Conservation (phyloP, 2,329 filamentous ascomycete genomes). For the Clonostachys sp. region DNA sequence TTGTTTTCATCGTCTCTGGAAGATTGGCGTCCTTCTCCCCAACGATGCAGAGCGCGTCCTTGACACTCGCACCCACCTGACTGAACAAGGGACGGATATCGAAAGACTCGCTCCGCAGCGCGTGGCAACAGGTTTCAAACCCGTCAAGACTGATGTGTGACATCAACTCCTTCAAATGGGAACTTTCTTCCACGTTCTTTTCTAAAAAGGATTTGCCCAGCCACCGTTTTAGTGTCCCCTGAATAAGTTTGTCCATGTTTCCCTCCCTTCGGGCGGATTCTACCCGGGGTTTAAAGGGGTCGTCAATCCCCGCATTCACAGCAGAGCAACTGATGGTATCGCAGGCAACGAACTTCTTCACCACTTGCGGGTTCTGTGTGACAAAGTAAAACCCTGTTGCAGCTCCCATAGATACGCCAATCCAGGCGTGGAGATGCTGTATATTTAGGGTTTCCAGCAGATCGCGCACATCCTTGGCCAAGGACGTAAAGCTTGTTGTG, state of each 20-base stretch:
- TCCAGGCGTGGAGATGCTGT: conserved; percentile 27
- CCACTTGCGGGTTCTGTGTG: conserved; percentile 26
- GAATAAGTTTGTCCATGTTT: conserved; percentile 19
- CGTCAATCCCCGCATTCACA: conserved; percentile 22
- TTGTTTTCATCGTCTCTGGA: conserved; percentile 27
- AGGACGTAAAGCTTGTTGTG: conserved; percentile 27
- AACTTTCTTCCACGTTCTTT: conserved; percentile 23
- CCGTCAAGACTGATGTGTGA: conserved; percentile 28
- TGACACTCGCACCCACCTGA: conserved; percentile 23
- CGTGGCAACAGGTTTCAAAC: conserved; percentile 33
- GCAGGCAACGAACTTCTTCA: conserved; percentile 30
- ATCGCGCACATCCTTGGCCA: conserved; percentile 27
- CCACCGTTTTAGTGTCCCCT: conserved; percentile 31
- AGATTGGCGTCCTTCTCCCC: conserved; percentile 36
- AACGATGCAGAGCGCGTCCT: conserved; percentile 28
- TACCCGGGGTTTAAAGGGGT: conserved; percentile 28
- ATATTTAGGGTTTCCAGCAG: conserved; percentile 25
- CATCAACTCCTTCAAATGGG: conserved; percentile 27
- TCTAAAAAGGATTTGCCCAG: conserved; percentile 29
- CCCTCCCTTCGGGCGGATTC: conserved; percentile 23
- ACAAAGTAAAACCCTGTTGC: conserved; percentile 31
- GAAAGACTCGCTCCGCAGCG: conserved; percentile 27
- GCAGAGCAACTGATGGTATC: conserved; percentile 33
- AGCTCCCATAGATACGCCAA: conserved; percentile 40
- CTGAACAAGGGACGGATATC: conserved; percentile 27